phyloP scores from a whole-genome alignment of 2,329 filamentous ascomycete genomes.

The Pseudogymnoascus sp. region DNA sequence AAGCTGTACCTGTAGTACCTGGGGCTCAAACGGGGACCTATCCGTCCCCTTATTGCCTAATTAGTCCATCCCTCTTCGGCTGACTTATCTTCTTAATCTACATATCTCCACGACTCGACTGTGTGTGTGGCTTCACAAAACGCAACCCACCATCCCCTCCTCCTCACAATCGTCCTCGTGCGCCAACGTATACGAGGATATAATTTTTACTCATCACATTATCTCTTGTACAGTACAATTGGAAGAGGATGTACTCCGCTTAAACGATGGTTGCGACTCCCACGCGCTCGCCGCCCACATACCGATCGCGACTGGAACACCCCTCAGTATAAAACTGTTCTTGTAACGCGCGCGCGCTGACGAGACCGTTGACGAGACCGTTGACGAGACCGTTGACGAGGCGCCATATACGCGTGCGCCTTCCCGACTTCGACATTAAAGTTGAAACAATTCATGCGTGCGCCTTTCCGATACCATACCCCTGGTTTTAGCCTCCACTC shows the following conservation, averaged over 20 bases:
- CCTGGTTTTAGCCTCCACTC: slow-evolving; percentile 2
- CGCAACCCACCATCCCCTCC: not conserved
- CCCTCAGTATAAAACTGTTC: slow-evolving; percentile 8
- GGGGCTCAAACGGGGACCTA: slow-evolving; percentile 7
- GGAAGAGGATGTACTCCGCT: not conserved
- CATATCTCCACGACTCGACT: not conserved
- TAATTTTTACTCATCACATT: not conserved
- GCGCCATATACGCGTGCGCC: slow-evolving; percentile 1
- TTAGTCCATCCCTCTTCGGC: slow-evolving; percentile 4
- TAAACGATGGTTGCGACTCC: slow-evolving; percentile 4
- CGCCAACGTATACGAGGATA: not conserved
- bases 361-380: not conserved
- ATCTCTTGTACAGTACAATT: not conserved
- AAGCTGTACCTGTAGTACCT: not conserved
- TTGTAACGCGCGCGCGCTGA: slow-evolving; percentile 1
- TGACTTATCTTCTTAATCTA: slow-evolving; percentile 6
- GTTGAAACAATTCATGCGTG: slow-evolving; percentile 7
- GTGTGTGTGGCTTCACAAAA: not conserved
- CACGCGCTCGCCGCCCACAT: slow-evolving; percentile 3
- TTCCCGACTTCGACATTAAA: not conserved
- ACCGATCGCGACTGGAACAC: not conserved
- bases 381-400: not conserved
- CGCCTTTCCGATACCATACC: slow-evolving; percentile 2
- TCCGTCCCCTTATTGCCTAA: slow-evolving; percentile 7
- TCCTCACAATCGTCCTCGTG: not conserved